These are phyloP conservation scores for Neofusicoccum kwambonambiense DNA, from an alignment of 2,329 filamentous ascomycete genomes.

Conservation along the genomic window DNA sequence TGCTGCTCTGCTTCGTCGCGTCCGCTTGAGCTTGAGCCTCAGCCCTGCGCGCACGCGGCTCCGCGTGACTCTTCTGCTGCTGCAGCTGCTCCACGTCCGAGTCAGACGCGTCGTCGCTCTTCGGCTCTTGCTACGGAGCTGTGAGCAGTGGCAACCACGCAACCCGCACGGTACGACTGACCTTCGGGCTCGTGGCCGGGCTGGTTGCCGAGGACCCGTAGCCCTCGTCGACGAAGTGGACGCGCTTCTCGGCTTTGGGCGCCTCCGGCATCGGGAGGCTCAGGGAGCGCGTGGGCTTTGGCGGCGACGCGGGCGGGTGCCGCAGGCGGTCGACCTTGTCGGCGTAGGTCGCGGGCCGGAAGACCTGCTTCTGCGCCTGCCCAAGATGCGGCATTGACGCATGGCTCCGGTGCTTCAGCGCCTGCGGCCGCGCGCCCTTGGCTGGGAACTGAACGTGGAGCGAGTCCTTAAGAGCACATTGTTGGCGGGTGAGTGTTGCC, in stretches of 20 bases:
- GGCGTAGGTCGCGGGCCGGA: conserved; percentile 2
- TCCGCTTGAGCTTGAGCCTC: too few species aligned
- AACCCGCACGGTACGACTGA: neutral
- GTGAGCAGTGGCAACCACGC: conserved; percentile 8
- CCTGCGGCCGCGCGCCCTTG: neutral
- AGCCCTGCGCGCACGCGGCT: too few species aligned
- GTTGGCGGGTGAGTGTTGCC: conserved; percentile 15
- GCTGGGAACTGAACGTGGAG: neutral
- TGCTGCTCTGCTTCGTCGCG: too few species aligned
- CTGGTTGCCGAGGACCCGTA: conserved; percentile 4
- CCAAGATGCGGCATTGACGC: neutral
- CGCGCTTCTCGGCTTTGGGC: conserved; percentile 5
- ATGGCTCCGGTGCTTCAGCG: neutral
- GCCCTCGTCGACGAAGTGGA: conserved; percentile 17
- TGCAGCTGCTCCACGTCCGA: neutral
- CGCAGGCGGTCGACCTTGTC: neutral
- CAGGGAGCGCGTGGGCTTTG: neutral
- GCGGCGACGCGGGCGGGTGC: neutral
- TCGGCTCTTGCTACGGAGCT: conserved; percentile 8
- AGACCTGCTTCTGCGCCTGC: neutral
- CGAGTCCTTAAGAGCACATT: conserved; percentile 11
- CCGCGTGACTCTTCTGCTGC: neutral
- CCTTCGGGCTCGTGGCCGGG: conserved; percentile 13
- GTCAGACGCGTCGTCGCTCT: neutral
- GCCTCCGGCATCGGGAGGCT: neutral